Evolutionary conservation across 352 stramenopile genomes (phyloP).

Genomic region (Pythium myriotylum): DNA sequence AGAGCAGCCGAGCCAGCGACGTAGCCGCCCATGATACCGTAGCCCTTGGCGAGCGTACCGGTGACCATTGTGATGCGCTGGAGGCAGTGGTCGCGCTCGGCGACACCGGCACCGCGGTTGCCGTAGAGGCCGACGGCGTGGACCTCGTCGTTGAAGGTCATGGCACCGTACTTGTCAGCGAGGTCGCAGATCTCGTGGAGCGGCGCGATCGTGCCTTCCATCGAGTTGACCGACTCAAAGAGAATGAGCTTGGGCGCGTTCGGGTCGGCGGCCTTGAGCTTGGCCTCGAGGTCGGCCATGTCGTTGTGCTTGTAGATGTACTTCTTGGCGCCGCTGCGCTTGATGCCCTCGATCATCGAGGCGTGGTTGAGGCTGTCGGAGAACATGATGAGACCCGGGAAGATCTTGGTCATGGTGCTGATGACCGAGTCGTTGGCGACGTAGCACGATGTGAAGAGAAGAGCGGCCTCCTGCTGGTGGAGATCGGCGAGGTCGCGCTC

Average conservation of each 20-base stretch:
- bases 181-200: conserved; percentile 86
- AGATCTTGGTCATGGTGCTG: conserved; percentile 88
- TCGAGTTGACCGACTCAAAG: conserved; percentile 89
- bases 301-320: conserved; percentile 90
- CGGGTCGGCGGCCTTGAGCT: conserved; percentile 74
- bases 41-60: conserved; percentile 90
- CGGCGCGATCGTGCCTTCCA: conserved; percentile 85
- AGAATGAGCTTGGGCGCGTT: conserved; percentile 83
- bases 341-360: conserved; percentile 88
- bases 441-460: conserved; percentile 91
- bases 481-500: conserved; percentile 85
- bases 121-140: conserved; percentile 90
- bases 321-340: conserved; percentile 76
- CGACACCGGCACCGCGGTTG: conserved; percentile 82
- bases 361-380: conserved; percentile 92
- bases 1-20: conserved; percentile 82
- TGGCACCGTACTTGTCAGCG: conserved; percentile 90
- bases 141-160: conserved; percentile 93
- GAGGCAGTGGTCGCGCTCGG: conserved; percentile 85
- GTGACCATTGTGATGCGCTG: conserved; percentile 91
- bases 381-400: conserved; percentile 89
- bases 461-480: conserved; percentile 82
- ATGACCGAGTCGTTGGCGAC: conserved; percentile 92
- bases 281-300: conserved; percentile 74
- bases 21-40: conserved; percentile 92